A percentile compares a stretch with the other conserved stretches of the same genome.
Evolutionary conservation across 352 stramenopile species (phyloP).

Genomic region (Pythium pyrilobum): DNA sequence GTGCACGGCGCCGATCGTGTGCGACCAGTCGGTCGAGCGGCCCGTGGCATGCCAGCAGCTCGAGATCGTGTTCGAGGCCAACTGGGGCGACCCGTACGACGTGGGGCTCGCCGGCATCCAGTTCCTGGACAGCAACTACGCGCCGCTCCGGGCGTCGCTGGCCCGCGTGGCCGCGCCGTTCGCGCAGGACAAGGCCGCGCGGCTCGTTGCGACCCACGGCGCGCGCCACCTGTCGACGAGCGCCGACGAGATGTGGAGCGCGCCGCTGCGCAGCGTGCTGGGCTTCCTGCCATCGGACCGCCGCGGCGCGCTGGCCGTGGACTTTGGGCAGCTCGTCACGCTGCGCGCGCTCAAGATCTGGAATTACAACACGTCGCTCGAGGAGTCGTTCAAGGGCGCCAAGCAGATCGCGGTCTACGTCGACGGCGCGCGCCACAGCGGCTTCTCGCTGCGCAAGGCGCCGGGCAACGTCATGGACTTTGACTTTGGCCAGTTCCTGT

Average conservation of each 20-base stretch:
- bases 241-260: constrained; percentile 59
- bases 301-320: constrained; percentile 33
- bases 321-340: constrained; percentile 38
- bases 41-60: constrained; percentile 42
- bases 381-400: constrained; percentile 72
- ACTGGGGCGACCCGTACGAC: constrained; percentile 70
- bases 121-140: constrained; percentile 55
- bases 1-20: constrained; percentile 57
- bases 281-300: constrained; percentile 26
- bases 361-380: constrained; percentile 76
- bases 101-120: constrained; percentile 53
- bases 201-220: constrained; percentile 33
- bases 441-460: constrained; percentile 72
- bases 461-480: constrained; percentile 72
- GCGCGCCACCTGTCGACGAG: constrained; percentile 45
- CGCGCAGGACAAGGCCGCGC: constrained; percentile 24
- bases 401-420: constrained; percentile 56
- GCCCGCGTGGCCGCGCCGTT: constrained; percentile 32
- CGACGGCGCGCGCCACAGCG: constrained; percentile 37
- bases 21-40: constrained; percentile 32
- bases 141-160: constrained; percentile 25
- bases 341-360: constrained; percentile 61
- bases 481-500: constrained; percentile 82
- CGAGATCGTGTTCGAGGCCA: constrained; percentile 54
- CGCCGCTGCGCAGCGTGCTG: constrained; percentile 32